Evolutionary conservation across 2,329 filamentous ascomycete species (phyloP).

Genomic region (Trichophaea hybrida): DNA sequence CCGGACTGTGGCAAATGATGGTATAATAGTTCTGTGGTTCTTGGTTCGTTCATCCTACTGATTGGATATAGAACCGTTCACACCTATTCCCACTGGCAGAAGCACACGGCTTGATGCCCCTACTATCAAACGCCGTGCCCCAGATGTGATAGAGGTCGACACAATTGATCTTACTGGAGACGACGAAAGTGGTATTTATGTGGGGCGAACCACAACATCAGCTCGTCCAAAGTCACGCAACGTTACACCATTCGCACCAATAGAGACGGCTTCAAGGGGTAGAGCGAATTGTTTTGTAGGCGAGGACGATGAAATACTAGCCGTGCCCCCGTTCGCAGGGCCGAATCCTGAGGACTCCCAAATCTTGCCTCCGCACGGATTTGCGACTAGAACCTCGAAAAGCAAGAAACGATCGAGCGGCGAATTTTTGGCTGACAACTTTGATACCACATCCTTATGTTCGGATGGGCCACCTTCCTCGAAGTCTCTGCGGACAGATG

Average conservation of each 20-base stretch:
- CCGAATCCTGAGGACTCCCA: no score
- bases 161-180: conserved; percentile 9
- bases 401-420: conserved; percentile 4
- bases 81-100: background rate
- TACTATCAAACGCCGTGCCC: background rate
- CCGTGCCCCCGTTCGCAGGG: background rate
- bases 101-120: background rate
- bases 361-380: background rate
- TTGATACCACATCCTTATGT: background rate
- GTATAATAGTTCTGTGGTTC: background rate
- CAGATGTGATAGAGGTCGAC: background rate
- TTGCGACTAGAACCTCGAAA: background rate
- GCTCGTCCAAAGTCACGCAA: background rate
- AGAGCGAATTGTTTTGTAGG: background rate
- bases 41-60: background rate
- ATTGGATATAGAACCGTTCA: background rate
- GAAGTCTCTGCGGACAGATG: background rate
- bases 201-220: background rate
- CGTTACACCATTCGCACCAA: background rate
- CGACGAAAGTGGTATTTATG: background rate
- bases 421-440: conserved; percentile 1
- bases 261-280: background rate
- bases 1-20: background rate
- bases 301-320: background rate
- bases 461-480: background rate